Evolutionary conservation across 306 rosid genomes (phyloP).

Genomic region (Morella rubra): DNA sequence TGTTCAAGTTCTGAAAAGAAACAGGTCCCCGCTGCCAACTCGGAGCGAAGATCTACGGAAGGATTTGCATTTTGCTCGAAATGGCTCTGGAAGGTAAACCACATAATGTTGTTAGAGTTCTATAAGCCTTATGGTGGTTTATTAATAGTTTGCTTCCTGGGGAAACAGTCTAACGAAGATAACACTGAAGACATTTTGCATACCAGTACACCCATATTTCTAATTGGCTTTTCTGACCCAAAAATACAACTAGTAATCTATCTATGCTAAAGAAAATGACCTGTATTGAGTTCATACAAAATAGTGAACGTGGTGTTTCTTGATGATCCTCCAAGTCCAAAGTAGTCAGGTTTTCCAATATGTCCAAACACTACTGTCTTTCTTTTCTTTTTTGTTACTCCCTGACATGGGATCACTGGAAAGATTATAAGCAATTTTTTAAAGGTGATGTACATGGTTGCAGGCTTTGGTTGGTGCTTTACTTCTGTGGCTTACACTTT

Average conservation of each 20-base stretch:
- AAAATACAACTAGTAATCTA: not conserved
- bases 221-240: not conserved
- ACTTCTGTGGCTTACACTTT: conserved; percentile 18
- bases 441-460: conserved; percentile 6
- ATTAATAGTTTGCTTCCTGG: not conserved
- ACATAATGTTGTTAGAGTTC: not conserved
- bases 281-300: too few species aligned
- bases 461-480: conserved; percentile 10
- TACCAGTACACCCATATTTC: not conserved
- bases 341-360: not conserved
- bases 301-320: too few species aligned
- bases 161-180: not conserved
- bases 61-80: conserved; percentile 29
- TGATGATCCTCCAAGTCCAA: not conserved
- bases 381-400: too few species aligned
- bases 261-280: not conserved
- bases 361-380: not conserved
- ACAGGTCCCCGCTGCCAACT: conserved; percentile 47
- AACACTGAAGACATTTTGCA: not conserved
- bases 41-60: conserved; percentile 22
- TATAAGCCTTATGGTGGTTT: not conserved
- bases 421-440: not conserved
- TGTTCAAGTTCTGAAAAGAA: conserved; percentile 51
- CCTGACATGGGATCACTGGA: too few species aligned
- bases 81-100: conserved; percentile 46